Evolutionary conservation across 140 eudicot genomes (phyloP).

Genomic region (Cichorium intybus): DNA sequence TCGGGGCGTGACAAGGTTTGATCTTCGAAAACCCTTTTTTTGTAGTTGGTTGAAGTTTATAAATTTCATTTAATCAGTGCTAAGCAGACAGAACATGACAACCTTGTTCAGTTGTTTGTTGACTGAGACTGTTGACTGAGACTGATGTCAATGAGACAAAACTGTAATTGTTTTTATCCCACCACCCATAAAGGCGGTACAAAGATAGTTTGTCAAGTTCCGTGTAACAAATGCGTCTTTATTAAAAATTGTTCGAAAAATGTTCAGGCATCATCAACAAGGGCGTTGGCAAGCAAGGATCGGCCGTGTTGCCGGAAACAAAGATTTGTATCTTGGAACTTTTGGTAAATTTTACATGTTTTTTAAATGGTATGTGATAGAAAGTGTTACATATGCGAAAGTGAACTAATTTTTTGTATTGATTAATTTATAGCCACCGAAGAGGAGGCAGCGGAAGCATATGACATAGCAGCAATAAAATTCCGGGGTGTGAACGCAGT

Average conservation of each 20-base stretch:
- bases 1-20: slow-evolving; percentile 59
- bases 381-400: background rate
- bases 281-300: slow-evolving; percentile 98
- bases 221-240: background rate
- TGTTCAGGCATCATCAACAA: slow-evolving; percentile 88
- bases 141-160: background rate
- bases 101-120: too few relatives aligned
- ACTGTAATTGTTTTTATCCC: background rate
- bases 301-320: slow-evolving; percentile 93
- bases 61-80: too few relatives aligned
- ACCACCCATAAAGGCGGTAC: background rate
- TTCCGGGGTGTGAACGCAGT: slow-evolving; percentile 82
- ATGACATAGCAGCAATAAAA: slow-evolving; percentile 90
- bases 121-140: too few relatives aligned
- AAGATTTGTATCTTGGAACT: slow-evolving; percentile 87
- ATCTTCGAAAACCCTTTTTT: background rate
- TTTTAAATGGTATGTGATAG: too few relatives aligned
- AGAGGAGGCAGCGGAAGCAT: slow-evolving; percentile 92
- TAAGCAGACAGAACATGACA: too few relatives aligned
- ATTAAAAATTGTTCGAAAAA: background rate
- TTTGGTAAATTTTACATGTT: slow-evolving; percentile 41
- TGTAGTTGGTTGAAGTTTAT: background rate
- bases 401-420: background rate
- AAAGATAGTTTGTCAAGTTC: background rate
- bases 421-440: slow-evolving; percentile 63